Conservation (phyloP, 2,329 filamentous ascomycete species). For the Shiraia sp. region DNA sequence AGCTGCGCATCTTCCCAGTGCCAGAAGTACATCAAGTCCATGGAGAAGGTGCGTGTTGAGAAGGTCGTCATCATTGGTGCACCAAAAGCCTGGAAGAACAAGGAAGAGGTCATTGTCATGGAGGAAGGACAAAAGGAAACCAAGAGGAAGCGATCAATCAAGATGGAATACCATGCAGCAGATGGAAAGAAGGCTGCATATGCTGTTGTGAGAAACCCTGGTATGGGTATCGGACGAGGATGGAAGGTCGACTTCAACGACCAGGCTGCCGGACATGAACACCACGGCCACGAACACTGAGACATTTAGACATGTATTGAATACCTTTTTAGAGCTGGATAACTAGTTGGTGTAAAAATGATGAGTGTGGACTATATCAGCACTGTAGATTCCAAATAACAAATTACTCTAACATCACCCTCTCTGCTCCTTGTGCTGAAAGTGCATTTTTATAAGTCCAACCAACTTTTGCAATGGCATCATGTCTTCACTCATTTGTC, state of each 20-base stretch:
- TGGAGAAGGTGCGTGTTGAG: conserved; percentile 78
- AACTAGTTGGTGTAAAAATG: too few relatives aligned
- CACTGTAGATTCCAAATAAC: too few relatives aligned
- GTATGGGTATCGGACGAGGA: conserved; percentile 62
- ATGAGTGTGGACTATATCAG: too few relatives aligned
- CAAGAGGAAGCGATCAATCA: conserved; percentile 52
- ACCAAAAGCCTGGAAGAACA: conserved; percentile 70
- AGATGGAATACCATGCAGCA: conserved; percentile 62
- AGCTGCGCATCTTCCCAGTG: conserved; percentile 64
- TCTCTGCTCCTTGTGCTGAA: too few relatives aligned
- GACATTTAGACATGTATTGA: too few relatives aligned
- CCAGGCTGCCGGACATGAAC: conserved; percentile 17
- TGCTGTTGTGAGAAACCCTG: conserved; percentile 67
- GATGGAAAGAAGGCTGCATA: conserved; percentile 61
- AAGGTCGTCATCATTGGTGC: conserved; percentile 83
- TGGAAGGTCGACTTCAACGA: conserved; percentile 64
- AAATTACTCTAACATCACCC: too few relatives aligned
- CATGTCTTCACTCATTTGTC: too few relatives aligned
- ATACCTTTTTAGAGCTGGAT: too few relatives aligned
- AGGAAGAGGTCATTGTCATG: conserved; percentile 65
- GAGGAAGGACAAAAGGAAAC: conserved; percentile 59
- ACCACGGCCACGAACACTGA: conserved; percentile 31
- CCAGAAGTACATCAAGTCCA: conserved; percentile 75
- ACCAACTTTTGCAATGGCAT: too few relatives aligned
- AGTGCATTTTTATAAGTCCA: too few relatives aligned